phyloP scores from a whole-genome alignment of 1,139 yeast genomes.

The Candida frijolesensis region DNA sequence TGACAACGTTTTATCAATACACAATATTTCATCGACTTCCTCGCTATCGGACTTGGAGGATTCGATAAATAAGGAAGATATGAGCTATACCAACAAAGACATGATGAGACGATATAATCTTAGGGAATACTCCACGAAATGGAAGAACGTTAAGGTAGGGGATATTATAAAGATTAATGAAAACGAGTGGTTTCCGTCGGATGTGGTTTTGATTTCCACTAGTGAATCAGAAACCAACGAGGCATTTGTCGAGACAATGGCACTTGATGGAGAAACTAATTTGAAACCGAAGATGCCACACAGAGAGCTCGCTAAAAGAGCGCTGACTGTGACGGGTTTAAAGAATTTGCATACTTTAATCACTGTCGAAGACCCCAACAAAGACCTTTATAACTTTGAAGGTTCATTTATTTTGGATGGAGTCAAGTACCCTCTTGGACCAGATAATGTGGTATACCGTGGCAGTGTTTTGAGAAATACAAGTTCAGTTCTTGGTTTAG shows the following conservation, averaged over 20 bases:
- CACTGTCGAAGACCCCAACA: constrained; percentile 87
- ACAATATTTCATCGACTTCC: constrained; percentile 9
- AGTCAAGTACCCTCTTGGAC: constrained; percentile 60
- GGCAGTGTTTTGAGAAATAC: constrained; percentile 91
- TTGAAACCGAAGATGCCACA: constrained; percentile 75
- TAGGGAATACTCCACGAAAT: constrained; percentile 41
- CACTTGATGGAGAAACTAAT: constrained; percentile 95
- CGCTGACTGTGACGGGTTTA: constrained; percentile 54
- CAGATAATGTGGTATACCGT: constrained; percentile 81
- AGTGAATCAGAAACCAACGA: constrained; percentile 65
- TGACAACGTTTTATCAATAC: constrained; percentile 3
- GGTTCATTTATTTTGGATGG: constrained; percentile 45
- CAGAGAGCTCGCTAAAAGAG: constrained; percentile 53
- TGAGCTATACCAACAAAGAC: constrained; percentile 24
- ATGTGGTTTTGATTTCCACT: constrained; percentile 69
- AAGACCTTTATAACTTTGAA: constrained; percentile 88
- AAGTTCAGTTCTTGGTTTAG: constrained; percentile 69
- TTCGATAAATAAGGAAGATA: constrained; percentile 1
- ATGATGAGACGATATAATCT: constrained; percentile 36
- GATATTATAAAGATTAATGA: constrained; percentile 71
- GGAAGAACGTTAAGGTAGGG: constrained; percentile 87
- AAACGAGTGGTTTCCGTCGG: constrained; percentile 96
- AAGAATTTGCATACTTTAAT: constrained; percentile 53
- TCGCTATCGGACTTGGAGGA: constrained; percentile 18
- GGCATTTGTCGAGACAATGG: constrained; percentile 93